phyloP scores from a whole-genome alignment of 306 rosid species.

The Inga laurina region DNA sequence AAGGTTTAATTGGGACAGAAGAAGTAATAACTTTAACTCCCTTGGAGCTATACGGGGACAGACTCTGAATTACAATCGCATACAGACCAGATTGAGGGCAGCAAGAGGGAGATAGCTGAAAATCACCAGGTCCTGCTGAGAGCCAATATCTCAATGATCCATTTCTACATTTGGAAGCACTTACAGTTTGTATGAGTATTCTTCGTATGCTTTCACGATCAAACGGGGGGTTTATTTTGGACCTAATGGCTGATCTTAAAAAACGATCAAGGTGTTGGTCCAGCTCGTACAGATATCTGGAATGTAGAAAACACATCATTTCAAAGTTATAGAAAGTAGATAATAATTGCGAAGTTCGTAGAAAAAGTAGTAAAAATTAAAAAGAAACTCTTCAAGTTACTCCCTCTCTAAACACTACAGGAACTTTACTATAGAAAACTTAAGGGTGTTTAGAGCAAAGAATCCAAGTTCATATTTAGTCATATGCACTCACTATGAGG shows the following conservation, averaged over 20 bases:
- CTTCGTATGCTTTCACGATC: conserved; percentile 59
- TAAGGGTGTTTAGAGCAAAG: neutral
- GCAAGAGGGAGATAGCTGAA: conserved; percentile 73
- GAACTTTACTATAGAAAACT: neutral
- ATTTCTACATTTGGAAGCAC: conserved; percentile 80
- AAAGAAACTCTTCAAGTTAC: no score
- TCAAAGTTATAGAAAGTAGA: conserved; percentile 6
- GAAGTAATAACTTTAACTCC: conserved; percentile 80
- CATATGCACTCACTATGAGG: conserved; percentile 1
- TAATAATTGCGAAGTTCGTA: neutral
- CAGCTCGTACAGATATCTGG: conserved; percentile 76
- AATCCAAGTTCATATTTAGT: neutral
- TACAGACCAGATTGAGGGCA: conserved; percentile 63
- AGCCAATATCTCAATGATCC: conserved; percentile 93
- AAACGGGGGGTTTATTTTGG: conserved; percentile 66
- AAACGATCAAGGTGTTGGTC: conserved; percentile 90
- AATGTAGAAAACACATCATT: conserved; percentile 29
- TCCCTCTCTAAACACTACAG: neutral
- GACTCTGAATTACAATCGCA: conserved; percentile 73
- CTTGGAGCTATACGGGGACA: conserved; percentile 28
- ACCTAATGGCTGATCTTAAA: conserved; percentile 68
- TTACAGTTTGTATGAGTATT: conserved; percentile 77
- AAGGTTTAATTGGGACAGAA: conserved; percentile 73
- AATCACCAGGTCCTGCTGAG: conserved; percentile 95
- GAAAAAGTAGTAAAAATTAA: no score